Percentiles rank a stretch among this genome's conserved stretches.
Evolutionary conservation across 805 yeast genomes (phyloP).

Genomic region (Jamesozyma jinghongensis): DNA sequence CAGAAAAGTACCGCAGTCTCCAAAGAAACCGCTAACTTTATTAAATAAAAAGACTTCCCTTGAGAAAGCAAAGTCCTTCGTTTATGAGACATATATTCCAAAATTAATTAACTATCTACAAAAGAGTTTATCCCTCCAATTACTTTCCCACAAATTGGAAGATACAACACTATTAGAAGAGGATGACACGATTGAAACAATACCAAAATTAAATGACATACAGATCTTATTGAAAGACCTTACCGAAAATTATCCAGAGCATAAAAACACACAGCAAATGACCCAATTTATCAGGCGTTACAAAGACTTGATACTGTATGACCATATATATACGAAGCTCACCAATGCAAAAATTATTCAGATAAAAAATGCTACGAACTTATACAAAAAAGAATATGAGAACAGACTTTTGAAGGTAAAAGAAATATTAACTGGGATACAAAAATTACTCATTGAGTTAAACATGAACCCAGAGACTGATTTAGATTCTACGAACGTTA

Average conservation of each 20-base stretch:
- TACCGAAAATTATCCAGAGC: slow-evolving; percentile 5
- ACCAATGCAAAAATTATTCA: slow-evolving; percentile 9
- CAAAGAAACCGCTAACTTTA: slow-evolving; percentile 29
- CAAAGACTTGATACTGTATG: slow-evolving; percentile 14
- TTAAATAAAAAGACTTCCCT: slow-evolving; percentile 29
- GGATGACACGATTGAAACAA: slow-evolving; percentile 2
- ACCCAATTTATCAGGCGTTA: slow-evolving; percentile 16
- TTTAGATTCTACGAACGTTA: neutral
- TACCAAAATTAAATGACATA: slow-evolving; percentile 16
- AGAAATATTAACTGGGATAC: slow-evolving; percentile 9
- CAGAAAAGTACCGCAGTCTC: slow-evolving; percentile 24
- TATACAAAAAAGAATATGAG: slow-evolving; percentile 14
- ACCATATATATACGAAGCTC: slow-evolving; percentile 17
- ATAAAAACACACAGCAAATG: neutral
- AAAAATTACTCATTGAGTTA: slow-evolving; percentile 16
- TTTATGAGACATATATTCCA: slow-evolving; percentile 28
- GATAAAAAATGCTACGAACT: slow-evolving; percentile 5
- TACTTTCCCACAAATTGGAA: slow-evolving; percentile 9
- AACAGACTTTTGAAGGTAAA: slow-evolving; percentile 9
- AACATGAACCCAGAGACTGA: slow-evolving; percentile 13
- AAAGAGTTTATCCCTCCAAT: slow-evolving; percentile 13
- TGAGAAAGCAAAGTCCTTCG: slow-evolving; percentile 25
- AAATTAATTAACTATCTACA: slow-evolving; percentile 21
- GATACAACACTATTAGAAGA: slow-evolving; percentile 3
- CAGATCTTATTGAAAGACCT: slow-evolving; percentile 1